Conservation (phyloP, 768 basidiomycete species). For the Psilocybe cubensis region DNA sequence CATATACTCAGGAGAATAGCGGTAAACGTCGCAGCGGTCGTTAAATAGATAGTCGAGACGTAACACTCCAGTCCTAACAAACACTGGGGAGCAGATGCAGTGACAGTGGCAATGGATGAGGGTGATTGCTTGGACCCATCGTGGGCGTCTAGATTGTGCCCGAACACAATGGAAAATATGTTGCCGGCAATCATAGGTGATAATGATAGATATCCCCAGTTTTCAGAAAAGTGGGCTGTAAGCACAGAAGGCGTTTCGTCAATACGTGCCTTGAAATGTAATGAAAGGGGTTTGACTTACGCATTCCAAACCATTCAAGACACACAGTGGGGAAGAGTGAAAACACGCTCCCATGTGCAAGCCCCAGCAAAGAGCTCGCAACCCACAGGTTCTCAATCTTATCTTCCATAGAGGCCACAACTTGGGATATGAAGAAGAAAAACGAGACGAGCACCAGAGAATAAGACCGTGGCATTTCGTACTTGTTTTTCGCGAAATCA, state of each 20-base stretch:
- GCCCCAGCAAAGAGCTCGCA: slow-evolving; percentile 52
- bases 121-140: slow-evolving; percentile 25
- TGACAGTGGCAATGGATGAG: neutral
- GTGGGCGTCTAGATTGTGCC: slow-evolving; percentile 79
- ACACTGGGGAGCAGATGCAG: slow-evolving; percentile 43
- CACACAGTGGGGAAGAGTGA: slow-evolving; percentile 76
- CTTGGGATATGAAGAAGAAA: slow-evolving; percentile 75
- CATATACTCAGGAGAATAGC: slow-evolving; percentile 52
- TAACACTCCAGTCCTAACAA: slow-evolving; percentile 64
- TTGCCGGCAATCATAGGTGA: slow-evolving; percentile 82
- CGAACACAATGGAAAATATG: slow-evolving; percentile 84
- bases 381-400: slow-evolving; percentile 70
- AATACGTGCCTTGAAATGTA: neutral
- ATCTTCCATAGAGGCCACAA: slow-evolving; percentile 57
- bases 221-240: slow-evolving; percentile 66
- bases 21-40: slow-evolving; percentile 47
- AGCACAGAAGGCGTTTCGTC: slow-evolving; percentile 23
- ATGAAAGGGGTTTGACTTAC: slow-evolving; percentile 46
- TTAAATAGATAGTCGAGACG: slow-evolving; percentile 56
- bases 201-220: slow-evolving; percentile 81
- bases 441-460: slow-evolving; percentile 68
- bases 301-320: slow-evolving; percentile 89
- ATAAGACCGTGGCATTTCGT: slow-evolving; percentile 66
- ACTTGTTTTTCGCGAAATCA: slow-evolving; percentile 62
- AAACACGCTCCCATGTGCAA: slow-evolving; percentile 75